Percentiles rank a stretch among this genome's conserved stretches.
Conservation (phyloP, 1,139 yeast genomes). For the Arxiozyma telluris region DNA sequence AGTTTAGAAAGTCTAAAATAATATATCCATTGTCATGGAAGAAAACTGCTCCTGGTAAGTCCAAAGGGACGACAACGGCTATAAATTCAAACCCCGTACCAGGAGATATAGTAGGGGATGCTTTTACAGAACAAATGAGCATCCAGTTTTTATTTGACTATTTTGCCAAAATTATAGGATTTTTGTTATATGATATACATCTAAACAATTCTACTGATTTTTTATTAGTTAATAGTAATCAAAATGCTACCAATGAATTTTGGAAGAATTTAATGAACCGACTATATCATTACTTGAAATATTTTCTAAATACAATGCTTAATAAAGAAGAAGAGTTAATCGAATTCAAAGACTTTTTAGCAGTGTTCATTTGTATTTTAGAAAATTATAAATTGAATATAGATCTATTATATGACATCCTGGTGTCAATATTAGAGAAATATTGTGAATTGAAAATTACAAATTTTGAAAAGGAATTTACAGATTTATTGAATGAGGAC, state of each 20-base stretch:
- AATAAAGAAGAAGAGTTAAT: slow-evolving; percentile 33
- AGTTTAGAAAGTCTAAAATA: slow-evolving; percentile 62
- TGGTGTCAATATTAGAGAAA: slow-evolving; percentile 51
- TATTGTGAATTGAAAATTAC: slow-evolving; percentile 49
- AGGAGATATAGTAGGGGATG: slow-evolving; percentile 16
- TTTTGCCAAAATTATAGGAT: slow-evolving; percentile 61
- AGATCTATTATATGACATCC: slow-evolving; percentile 51
- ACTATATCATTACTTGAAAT: slow-evolving; percentile 45
- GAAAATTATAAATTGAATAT: slow-evolving; percentile 62
- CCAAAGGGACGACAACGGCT: slow-evolving; percentile 3
- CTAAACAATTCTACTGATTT: slow-evolving; percentile 50
- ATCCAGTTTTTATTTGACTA: slow-evolving; percentile 42
- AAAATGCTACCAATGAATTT: slow-evolving; percentile 54
- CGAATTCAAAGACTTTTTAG: slow-evolving; percentile 50
- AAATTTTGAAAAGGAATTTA: slow-evolving; percentile 55
- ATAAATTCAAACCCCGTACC: slow-evolving; percentile 17
- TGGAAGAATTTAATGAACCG: slow-evolving; percentile 66
- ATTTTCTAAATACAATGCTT: slow-evolving; percentile 29
- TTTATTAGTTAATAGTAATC: slow-evolving; percentile 45
- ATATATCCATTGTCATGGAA: slow-evolving; percentile 51
- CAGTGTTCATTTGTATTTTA: slow-evolving; percentile 67
- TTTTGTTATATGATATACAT: slow-evolving; percentile 66
- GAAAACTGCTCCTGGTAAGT: slow-evolving; percentile 12
- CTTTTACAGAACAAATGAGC: slow-evolving; percentile 20
- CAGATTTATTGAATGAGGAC: slow-evolving; percentile 59